A percentile compares a stretch with the other conserved stretches of the same genome.
Conservation (phyloP, 2,329 filamentous ascomycete genomes). For the Arthrobotrys entomopaga region DNA sequence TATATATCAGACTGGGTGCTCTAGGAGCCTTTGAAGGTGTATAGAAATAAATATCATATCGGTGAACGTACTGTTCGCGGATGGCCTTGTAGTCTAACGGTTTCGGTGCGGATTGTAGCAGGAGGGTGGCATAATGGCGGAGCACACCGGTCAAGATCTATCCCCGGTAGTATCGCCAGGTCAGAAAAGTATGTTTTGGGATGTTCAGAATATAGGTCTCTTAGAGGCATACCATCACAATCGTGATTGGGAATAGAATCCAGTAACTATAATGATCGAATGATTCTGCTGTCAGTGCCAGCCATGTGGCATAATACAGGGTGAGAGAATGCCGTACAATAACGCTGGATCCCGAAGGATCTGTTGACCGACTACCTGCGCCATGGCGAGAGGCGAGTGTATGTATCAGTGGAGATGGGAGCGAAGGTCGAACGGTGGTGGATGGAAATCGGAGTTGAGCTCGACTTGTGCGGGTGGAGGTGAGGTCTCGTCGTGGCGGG, state of each 20-base stretch:
- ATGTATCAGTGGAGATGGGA: conserved; percentile 4
- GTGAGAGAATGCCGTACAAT: conserved; percentile 73
- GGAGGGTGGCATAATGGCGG: conserved; percentile 93
- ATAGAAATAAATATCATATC: conserved; percentile 2
- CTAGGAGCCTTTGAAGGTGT: neutral
- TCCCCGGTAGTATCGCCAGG: neutral
- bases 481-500: conserved; percentile 18
- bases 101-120: conserved; percentile 87
- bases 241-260: conserved; percentile 96
- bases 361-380: conserved; percentile 85
- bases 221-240: conserved; percentile 93
- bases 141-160: conserved; percentile 92
- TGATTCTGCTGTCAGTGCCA: neutral
- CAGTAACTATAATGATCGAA: conserved; percentile 76
- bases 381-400: conserved; percentile 69
- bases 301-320: conserved; percentile 10
- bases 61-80: conserved; percentile 76
- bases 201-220: neutral
- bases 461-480: neutral
- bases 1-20: neutral
- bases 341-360: conserved; percentile 98
- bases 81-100: conserved; percentile 78
- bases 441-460: neutral
- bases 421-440: neutral
- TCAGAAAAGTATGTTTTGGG: conserved; percentile 1